Evolutionary conservation across 352 stramenopile species (phyloP).

Genomic region (Peronospora destructor): DNA sequence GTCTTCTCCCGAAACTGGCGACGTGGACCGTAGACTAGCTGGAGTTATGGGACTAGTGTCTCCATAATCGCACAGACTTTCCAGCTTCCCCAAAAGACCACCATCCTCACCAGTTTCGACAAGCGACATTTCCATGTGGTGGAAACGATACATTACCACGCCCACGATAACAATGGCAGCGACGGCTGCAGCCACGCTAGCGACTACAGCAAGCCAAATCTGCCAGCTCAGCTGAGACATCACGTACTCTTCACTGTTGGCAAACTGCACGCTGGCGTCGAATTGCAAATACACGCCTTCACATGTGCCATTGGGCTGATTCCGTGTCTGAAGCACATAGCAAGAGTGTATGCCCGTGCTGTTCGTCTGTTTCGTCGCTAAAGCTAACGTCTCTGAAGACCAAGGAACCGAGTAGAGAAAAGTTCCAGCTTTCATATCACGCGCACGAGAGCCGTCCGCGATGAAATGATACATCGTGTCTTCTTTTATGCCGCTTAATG

Average conservation of each 20-base stretch:
- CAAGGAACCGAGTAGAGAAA: slow-evolving; percentile 54
- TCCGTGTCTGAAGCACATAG: slow-evolving; percentile 68
- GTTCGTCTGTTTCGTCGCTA: slow-evolving; percentile 27
- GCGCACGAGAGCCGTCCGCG: slow-evolving; percentile 57
- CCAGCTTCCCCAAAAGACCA: slow-evolving; percentile 32
- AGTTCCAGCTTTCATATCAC: slow-evolving; percentile 54
- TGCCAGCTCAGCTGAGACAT: slow-evolving; percentile 48
- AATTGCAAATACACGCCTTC: slow-evolving; percentile 64
- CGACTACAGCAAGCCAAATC: slow-evolving; percentile 48
- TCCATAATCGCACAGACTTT: slow-evolving; percentile 18
- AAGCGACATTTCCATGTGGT: slow-evolving; percentile 21
- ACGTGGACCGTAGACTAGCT: slow-evolving; percentile 16
- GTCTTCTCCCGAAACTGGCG: slow-evolving; percentile 11
- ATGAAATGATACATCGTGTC: slow-evolving; percentile 57
- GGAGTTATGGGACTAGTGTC: slow-evolving; percentile 4
- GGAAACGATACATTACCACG: slow-evolving; percentile 44
- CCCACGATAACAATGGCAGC: slow-evolving; percentile 38
- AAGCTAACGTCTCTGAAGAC: slow-evolving; percentile 10
- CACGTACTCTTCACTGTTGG: slow-evolving; percentile 49
- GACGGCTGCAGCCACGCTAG: slow-evolving; percentile 47
- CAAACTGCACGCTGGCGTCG: slow-evolving; percentile 50
- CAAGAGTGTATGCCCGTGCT: slow-evolving; percentile 45
- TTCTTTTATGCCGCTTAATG: slow-evolving; percentile 7
- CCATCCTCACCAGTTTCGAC: slow-evolving; percentile 21
- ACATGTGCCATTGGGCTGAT: slow-evolving; percentile 50